phyloP scores from a whole-genome alignment of 106 monocot species.

The Iris macrosiphon region DNA sequence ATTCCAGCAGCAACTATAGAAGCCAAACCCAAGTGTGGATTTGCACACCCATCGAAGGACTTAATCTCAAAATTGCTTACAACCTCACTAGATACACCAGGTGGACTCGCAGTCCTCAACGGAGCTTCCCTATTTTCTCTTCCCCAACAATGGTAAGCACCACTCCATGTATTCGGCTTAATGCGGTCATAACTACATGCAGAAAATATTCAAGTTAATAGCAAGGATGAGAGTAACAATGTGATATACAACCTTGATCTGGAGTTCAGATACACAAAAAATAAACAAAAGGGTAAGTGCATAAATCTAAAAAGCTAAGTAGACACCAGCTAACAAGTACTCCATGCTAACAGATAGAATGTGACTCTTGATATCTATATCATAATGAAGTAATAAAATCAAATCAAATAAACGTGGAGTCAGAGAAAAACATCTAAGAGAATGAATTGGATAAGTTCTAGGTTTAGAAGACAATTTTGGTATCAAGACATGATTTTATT shows the following conservation, averaged over 20 bases:
- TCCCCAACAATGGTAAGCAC: constrained; percentile 96
- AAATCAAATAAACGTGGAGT: too few species aligned
- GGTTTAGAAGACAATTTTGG: too few species aligned
- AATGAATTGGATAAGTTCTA: too few species aligned
- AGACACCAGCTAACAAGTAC: too few species aligned
- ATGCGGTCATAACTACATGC: constrained; percentile 79
- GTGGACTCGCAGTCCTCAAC: constrained; percentile 81
- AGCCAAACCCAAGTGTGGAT: constrained; percentile 81
- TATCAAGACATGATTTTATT: too few species aligned
- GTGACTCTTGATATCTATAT: too few species aligned
- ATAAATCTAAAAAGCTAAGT: too few species aligned
- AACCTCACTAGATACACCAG: constrained; percentile 52
- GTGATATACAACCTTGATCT: background rate
- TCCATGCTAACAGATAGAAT: too few species aligned
- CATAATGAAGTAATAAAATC: too few species aligned
- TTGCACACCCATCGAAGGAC: constrained; percentile 93
- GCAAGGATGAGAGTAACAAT: background rate
- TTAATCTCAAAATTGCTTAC: constrained; percentile 98
- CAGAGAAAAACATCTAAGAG: too few species aligned
- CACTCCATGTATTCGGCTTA: constrained; percentile 97
- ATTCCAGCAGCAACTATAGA: constrained; percentile 82
- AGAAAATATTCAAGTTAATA: background rate
- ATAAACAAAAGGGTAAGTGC: too few species aligned
- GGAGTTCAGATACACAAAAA: too few species aligned
- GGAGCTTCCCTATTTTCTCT: constrained; percentile 96